Conservation (phyloP, 2,329 filamentous ascomycete genomes). For the Bertia moriformis region DNA sequence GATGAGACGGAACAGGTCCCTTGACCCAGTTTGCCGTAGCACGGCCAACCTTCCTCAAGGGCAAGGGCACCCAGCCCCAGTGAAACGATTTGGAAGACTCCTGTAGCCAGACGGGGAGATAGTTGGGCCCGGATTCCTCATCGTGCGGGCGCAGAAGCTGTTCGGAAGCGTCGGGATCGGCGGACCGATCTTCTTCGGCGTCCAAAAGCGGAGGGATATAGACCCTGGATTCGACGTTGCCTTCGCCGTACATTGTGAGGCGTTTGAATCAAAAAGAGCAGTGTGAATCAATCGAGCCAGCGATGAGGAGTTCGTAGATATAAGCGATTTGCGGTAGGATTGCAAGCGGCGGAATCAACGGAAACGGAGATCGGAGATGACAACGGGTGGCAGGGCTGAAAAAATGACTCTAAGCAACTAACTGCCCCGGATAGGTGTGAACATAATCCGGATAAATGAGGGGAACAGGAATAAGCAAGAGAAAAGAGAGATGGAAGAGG, state of each 20-base stretch:
- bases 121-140: constrained; percentile 1
- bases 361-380: too few relatives aligned
- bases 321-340: too few relatives aligned
- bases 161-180: background rate
- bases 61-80: constrained; percentile 29
- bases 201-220: background rate
- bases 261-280: background rate
- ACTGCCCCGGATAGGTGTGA: too few relatives aligned
- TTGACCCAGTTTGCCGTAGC: constrained; percentile 26
- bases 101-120: constrained; percentile 27
- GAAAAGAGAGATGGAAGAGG: too few relatives aligned
- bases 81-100: constrained; percentile 28
- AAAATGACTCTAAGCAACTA: too few relatives aligned
- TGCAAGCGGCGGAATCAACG: too few relatives aligned
- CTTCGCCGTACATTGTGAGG: background rate
- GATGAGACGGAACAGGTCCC: constrained; percentile 27
- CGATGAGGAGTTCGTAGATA: too few relatives aligned
- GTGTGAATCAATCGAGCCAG: background rate
- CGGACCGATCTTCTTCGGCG: background rate
- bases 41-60: constrained; percentile 24
- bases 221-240: constrained; percentile 38
- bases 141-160: background rate
- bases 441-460: too few relatives aligned
- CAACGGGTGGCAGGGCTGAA: too few relatives aligned
- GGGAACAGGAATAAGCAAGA: too few relatives aligned